Evolutionary conservation across 352 stramenopile species (phyloP).

Genomic region (Thraustochytrium sp.): DNA sequence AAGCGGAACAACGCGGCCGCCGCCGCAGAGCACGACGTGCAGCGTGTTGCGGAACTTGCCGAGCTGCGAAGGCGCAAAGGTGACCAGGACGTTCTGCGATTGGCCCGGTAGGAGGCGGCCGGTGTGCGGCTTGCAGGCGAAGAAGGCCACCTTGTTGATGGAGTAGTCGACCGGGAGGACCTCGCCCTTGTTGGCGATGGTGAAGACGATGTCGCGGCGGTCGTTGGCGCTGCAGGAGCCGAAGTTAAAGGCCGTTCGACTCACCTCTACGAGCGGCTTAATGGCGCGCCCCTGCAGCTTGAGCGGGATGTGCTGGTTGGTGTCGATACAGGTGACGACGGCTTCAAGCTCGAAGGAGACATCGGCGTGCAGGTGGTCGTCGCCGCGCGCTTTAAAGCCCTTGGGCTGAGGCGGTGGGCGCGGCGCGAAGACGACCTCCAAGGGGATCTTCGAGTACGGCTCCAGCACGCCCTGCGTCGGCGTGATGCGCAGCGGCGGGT

Average conservation of each 20-base stretch:
- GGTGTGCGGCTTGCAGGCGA: constrained; percentile 59
- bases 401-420: constrained; percentile 23
- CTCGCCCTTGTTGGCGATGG: constrained; percentile 66
- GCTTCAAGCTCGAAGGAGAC: not conserved
- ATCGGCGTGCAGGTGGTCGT: constrained; percentile 2
- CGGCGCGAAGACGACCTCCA: constrained; percentile 46
- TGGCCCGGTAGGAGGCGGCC: constrained; percentile 73
- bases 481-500: not conserved
- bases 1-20: constrained; percentile 56
- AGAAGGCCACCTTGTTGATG: constrained; percentile 68
- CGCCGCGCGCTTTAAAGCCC: constrained; percentile 45
- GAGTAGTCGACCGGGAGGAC: constrained; percentile 62
- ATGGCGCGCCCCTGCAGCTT: constrained; percentile 29
- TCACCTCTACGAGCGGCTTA: constrained; percentile 21
- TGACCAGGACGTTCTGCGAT: constrained; percentile 76
- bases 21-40: constrained; percentile 51
- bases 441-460: constrained; percentile 47
- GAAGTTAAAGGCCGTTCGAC: constrained; percentile 60
- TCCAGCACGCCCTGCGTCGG: constrained; percentile 46
- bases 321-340: constrained; percentile 44
- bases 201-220: constrained; percentile 70
- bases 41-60: constrained; percentile 61
- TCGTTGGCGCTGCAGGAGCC: constrained; percentile 69
- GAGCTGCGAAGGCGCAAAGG: constrained; percentile 75
- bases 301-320: constrained; percentile 43